phyloP scores from a whole-genome alignment of 768 basidiomycete genomes.

The Rhizopogon roseolus region DNA sequence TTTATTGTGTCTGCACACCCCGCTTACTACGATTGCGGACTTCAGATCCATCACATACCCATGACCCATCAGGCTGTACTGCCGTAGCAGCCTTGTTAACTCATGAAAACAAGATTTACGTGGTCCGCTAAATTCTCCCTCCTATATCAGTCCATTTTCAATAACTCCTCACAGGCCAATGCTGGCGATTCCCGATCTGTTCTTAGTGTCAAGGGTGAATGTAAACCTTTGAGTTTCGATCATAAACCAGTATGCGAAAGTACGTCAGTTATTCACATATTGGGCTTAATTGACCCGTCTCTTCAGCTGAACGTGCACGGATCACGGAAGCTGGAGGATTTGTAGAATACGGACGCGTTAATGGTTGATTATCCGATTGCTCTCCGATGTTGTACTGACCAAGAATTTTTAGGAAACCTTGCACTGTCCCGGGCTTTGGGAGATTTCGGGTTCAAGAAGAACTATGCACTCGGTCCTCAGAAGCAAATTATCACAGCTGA shows the following conservation, averaged over 20 bases:
- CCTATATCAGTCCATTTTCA: conserved; percentile 1
- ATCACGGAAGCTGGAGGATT: conserved; percentile 92
- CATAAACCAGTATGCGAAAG: conserved; percentile 91
- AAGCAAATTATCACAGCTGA: conserved; percentile 92
- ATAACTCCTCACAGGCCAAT: conserved; percentile 65
- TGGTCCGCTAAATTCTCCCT: conserved; percentile 44
- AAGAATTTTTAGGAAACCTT: conserved; percentile 67
- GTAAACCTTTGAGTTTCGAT: conserved; percentile 86
- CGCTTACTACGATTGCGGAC: conserved; percentile 2
- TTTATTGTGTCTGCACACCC: not conserved
- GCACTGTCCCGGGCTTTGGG: conserved; percentile 93
- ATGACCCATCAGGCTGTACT: conserved; percentile 95
- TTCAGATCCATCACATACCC: conserved; percentile 77
- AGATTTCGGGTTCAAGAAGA: conserved; percentile 99
- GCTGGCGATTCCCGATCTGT: conserved; percentile 96
- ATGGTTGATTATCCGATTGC: conserved; percentile 51
- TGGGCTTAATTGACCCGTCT: not conserved
- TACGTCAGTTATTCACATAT: conserved; percentile 31
- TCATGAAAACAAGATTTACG: conserved; percentile 69
- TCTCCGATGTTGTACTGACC: not conserved
- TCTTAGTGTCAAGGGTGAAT: conserved; percentile 78
- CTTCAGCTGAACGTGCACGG: conserved; percentile 73
- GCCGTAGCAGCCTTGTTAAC: conserved; percentile 88
- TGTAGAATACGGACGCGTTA: conserved; percentile 94
- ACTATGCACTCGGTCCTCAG: conserved; percentile 73